Evolutionary conservation across 2,329 filamentous ascomycete species (phyloP).

Genomic region (Boeremia exigua): DNA sequence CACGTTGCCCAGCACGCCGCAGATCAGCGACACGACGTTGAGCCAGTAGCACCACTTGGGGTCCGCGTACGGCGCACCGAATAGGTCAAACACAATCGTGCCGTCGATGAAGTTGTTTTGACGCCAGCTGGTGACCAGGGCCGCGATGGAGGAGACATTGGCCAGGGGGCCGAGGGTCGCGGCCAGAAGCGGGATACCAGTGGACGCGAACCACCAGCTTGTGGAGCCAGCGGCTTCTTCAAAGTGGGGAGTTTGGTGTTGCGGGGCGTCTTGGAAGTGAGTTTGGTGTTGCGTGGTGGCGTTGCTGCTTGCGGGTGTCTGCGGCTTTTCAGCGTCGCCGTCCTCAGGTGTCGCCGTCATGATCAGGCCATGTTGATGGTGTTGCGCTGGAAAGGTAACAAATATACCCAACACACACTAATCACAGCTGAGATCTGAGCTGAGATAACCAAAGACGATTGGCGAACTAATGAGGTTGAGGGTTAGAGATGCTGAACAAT

Average conservation of each 20-base stretch:
- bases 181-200: constrained; percentile 67
- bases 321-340: neutral
- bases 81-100: constrained; percentile 57
- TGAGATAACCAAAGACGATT: neutral
- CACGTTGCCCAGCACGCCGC: constrained; percentile 79
- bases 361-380: neutral
- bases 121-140: constrained; percentile 82
- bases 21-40: constrained; percentile 77
- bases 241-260: neutral
- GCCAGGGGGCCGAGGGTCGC: constrained; percentile 86
- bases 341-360: neutral
- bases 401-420: neutral
- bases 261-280: neutral
- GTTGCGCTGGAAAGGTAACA: too few relatives aligned
- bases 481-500: constrained; percentile 26
- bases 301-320: neutral
- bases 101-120: constrained; percentile 60
- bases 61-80: constrained; percentile 66
- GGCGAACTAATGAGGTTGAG: neutral
- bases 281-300: neutral
- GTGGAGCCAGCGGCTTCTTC: constrained; percentile 4
- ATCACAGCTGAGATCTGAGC: neutral
- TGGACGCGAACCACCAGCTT: constrained; percentile 50
- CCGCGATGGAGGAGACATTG: constrained; percentile 85
- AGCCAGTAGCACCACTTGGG: constrained; percentile 68